A percentile compares a stretch with the other conserved stretches of the same genome.
Evolutionary conservation across 495 filamentous ascomycete genomes (phyloP).

Genomic region (Hyaloscypha hepaticicola): DNA sequence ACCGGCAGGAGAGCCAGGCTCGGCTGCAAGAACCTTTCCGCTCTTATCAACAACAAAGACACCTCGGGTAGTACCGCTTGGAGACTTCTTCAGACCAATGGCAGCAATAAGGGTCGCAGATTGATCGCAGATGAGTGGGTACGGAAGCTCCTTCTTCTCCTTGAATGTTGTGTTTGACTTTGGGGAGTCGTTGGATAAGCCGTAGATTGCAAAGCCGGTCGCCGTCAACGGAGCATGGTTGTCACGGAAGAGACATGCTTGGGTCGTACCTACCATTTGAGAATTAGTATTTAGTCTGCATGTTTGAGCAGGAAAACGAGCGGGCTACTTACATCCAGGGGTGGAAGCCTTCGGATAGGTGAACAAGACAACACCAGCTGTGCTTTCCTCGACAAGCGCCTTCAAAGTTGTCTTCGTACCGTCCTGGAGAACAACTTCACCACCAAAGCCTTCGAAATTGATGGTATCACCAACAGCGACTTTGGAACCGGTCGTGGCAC

Average conservation of each 20-base stretch:
- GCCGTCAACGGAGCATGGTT: constrained; percentile 69
- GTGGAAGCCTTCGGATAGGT: constrained; percentile 96
- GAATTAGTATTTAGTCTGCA: constrained; percentile 9
- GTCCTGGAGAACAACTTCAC: constrained; percentile 81
- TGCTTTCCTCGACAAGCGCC: constrained; percentile 75
- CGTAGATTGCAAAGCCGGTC: constrained; percentile 82
- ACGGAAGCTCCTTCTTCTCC: constrained; percentile 83
- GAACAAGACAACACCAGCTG: constrained; percentile 85
- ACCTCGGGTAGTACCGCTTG: constrained; percentile 76
- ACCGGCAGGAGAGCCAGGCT: constrained; percentile 56
- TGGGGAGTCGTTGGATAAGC: constrained; percentile 80
- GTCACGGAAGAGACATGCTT: constrained; percentile 93
- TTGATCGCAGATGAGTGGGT: constrained; percentile 83
- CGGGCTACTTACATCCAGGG: constrained; percentile 80
- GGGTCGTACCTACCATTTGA: constrained; percentile 68
- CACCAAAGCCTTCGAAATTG: constrained; percentile 70
- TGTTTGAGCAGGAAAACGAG: neutral
- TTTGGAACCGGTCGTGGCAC: constrained; percentile 26
- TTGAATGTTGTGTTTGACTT: constrained; percentile 91
- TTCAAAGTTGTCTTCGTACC: constrained; percentile 74
- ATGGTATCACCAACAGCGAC: constrained; percentile 49
- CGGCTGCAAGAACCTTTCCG: constrained; percentile 62
- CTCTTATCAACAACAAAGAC: constrained; percentile 84
- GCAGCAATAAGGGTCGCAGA: constrained; percentile 66
- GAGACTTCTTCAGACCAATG: constrained; percentile 72